Evolutionary conservation across 306 rosid genomes (phyloP), one percentile per base, ranked within the genome.

Genomic region (Abrus precatorius): DNA sequence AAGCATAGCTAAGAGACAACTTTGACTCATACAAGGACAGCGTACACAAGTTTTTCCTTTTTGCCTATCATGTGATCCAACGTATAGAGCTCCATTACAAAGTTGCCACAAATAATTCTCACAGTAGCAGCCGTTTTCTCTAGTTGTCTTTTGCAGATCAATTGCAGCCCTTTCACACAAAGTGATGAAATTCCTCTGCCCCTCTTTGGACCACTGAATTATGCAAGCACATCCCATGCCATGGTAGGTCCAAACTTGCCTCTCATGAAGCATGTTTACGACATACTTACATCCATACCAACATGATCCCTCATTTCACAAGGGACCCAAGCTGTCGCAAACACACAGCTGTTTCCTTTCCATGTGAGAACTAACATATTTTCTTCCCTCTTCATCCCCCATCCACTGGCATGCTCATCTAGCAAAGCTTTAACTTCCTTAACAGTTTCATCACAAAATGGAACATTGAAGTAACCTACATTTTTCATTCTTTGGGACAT

Each of bases 381-480:
- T 74, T 93, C 99, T 76, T 95, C 98, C 48, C 84, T 90, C 82
- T 95, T 95, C 99, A 95, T 93, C 1, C 98, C 99, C 99, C 99
- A 95, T 7, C 97, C 99, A 79, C 94, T 90, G n/a, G 98, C 98
- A 80, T 95, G 98, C 69, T 93, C 99, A 72, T 93, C 97, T 30
- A 95, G 86, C 94, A 93, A 89, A 5, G 27, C 87, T 83, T 90
- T 93, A 29, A 93, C 96, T 78, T 93, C 98, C 44, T 44, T 74
- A 12, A 83, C 77, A 9, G 94, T 89, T 70, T 89, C 97, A 49
- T 93, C 98, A 34, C 88, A 78, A 69, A 95, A 93, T 5, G 89
- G 83, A 13, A 86, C 73, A 78, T 89, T 86, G 9, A 80, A 62
- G 64, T 83, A 91, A 0, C 99, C 98, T 0, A 74, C 84, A 76